Evolutionary conservation across 345 rosid genomes (phyloP), one percentile per base, ranked within the genome.

Genomic region (Arabis hirsuta): DNA sequence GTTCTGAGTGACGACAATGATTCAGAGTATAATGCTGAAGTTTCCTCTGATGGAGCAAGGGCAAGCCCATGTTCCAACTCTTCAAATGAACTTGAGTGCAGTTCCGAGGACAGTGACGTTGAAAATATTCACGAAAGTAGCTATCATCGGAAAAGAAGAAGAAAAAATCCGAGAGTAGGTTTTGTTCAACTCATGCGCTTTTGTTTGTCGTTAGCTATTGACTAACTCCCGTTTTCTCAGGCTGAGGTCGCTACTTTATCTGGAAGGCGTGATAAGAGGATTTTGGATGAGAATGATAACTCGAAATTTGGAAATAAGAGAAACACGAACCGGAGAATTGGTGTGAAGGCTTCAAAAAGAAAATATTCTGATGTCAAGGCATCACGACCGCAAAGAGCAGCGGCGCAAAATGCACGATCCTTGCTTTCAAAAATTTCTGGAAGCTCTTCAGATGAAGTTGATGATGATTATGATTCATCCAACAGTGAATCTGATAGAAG

Each of bases 361-460:
- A 86, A 83, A 81, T 82, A 85, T 76, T 84, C 82, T 62, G 83
- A 76, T 79, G 82, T 80, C 53, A 87, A 86, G 76, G 80, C 83
- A 70, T 73, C 82, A 74, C 91, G 99, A 71, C 98, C 99, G 60
- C 96, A 87, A 80, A 85, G 99, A 81, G 85, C 85, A 69, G 98
- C 99, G 12, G 99, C 98, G 57, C 90, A 87, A 61, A 88, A 90
- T 81, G 99, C 99, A 54, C 85, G 86, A 76, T 84, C 80, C 72
- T 81, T 90, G 87, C 86, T 95, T 68, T 87, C 96, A 73, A 88
- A 85, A 78, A 84, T 90, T 67, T 87, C 86, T 55, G 99, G 89
- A 81, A 79, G 91, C 71, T 85, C 92, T 65, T 77, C 90, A 4
- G 97, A 84, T 67, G 96, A 72, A 48, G 88, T 86, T 58, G 86